Percentiles rank a stretch among this genome's conserved stretches.
These are phyloP conservation scores for Lupinus albus DNA, from an alignment of 306 rosid genomes.

Conservation along the genomic window DNA sequence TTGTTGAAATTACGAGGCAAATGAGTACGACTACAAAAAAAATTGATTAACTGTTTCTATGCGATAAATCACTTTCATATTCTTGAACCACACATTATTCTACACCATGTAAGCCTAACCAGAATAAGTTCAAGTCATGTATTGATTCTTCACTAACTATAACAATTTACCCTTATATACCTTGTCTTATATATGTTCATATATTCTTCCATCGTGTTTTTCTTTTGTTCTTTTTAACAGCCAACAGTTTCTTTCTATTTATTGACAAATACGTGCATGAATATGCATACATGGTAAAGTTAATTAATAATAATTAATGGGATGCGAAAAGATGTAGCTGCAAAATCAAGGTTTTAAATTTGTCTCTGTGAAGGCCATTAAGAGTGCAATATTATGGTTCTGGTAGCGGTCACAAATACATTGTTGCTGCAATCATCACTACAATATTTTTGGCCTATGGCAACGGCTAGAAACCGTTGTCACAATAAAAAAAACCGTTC, in stretches of 20 bases:
- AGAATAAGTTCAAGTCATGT: too few relatives aligned
- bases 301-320: not conserved
- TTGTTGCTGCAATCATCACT: too few relatives aligned
- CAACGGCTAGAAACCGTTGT: too few relatives aligned
- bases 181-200: constrained; percentile 2
- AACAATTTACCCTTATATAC: constrained; percentile 5
- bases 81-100: constrained; percentile 6
- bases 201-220: not conserved
- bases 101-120: not conserved
- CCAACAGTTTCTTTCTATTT: constrained; percentile 5
- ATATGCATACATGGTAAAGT: not conserved
- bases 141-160: constrained; percentile 2
- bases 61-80: not conserved
- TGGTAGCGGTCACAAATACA: too few relatives aligned
- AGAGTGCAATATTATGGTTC: not conserved
- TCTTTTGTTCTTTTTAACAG: not conserved
- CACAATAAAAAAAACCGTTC: too few relatives aligned
- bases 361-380: not conserved
- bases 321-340: not conserved
- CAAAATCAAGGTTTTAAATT: not conserved
- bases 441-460: too few relatives aligned
- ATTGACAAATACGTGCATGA: constrained; percentile 10
- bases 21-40: constrained; percentile 7
- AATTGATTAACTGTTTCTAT: not conserved
- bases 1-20: constrained; percentile 28